A percentile compares a stretch with the other conserved stretches of the same genome.
Evolutionary conservation across 176 grass and related monocot species (phyloP).

Genomic region (Zoysia pacifica): DNA sequence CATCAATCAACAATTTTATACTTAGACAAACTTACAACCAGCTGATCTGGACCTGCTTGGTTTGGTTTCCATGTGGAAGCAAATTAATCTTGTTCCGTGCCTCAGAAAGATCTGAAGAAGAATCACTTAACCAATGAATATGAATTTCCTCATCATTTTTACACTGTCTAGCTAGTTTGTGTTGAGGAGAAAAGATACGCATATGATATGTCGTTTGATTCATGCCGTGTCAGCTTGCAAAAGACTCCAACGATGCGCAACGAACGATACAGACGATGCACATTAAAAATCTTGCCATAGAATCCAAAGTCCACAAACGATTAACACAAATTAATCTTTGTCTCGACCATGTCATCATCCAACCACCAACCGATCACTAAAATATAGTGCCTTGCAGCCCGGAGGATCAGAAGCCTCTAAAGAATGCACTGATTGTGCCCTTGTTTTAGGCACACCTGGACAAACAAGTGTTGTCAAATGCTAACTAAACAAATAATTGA

Average conservation of each 20-base stretch:
- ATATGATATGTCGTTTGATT: conserved; percentile 28
- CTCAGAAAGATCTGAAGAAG: conserved; percentile 24
- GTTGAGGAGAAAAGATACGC: conserved; percentile 14
- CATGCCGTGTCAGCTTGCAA: conserved; percentile 33
- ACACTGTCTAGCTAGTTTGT: conserved; percentile 4
- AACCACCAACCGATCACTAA: conserved; percentile 42
- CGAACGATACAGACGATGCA: conserved; percentile 26
- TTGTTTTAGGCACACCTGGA: conserved; percentile 55
- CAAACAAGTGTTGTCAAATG: conserved; percentile 56
- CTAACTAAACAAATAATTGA: conserved; percentile 44
- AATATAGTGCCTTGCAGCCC: conserved; percentile 41
- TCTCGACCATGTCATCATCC: conserved; percentile 40
- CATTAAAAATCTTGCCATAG: conserved; percentile 24
- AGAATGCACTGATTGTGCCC: conserved; percentile 47
- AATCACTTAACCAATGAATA: too few species aligned
- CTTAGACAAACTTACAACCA: neutral
- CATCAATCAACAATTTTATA: neutral
- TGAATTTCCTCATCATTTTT: too few species aligned
- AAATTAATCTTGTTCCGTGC: conserved; percentile 23
- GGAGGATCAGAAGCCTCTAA: conserved; percentile 51
- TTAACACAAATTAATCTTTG: conserved; percentile 42
- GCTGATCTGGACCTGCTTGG: conserved; percentile 30
- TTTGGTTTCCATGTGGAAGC: conserved; percentile 27
- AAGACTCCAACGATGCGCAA: conserved; percentile 26
- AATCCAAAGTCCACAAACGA: conserved; percentile 47